Percentiles rank a stretch among this genome's conserved stretches.
These are phyloP conservation scores for Hirsutella minnesotensis DNA, from an alignment of 2,329 filamentous ascomycete genomes.

Conservation along the genomic window DNA sequence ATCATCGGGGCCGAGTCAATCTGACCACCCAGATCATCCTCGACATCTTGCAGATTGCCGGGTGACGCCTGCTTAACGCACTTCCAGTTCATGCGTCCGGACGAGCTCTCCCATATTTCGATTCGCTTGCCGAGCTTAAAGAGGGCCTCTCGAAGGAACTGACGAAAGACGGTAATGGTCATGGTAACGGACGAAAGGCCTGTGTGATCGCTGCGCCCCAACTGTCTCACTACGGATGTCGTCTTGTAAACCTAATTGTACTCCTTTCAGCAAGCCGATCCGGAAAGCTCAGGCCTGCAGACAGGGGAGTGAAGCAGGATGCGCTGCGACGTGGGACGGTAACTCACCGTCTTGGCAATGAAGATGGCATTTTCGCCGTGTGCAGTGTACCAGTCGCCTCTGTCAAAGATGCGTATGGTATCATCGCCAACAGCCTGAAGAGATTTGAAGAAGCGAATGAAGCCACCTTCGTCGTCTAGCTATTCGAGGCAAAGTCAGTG, in stretches of 20 bases:
- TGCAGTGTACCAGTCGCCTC: conserved; percentile 92
- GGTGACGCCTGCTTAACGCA: conserved; percentile 85
- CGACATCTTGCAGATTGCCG: conserved; percentile 91
- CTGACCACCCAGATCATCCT: conserved; percentile 82
- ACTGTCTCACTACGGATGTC: conserved; percentile 82
- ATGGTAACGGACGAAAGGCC: conserved; percentile 88
- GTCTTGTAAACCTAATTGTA: conserved; percentile 79
- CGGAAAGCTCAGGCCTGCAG: too few relatives aligned
- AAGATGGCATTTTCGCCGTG: conserved; percentile 77
- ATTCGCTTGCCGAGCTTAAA: conserved; percentile 84
- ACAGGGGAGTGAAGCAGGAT: too few relatives aligned
- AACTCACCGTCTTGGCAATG: conserved; percentile 62
- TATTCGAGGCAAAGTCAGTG: conserved; percentile 18
- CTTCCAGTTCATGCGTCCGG: conserved; percentile 82
- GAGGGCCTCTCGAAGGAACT: conserved; percentile 87
- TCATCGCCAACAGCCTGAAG: conserved; percentile 59
- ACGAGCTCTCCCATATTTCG: conserved; percentile 74
- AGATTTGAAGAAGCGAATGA: conserved; percentile 93
- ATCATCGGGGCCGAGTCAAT: conserved; percentile 90
- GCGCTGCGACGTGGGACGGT: too few relatives aligned
- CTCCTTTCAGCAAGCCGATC: neutral
- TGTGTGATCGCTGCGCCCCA: conserved; percentile 75
- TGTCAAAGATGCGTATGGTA: conserved; percentile 83
- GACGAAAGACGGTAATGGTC: conserved; percentile 87
- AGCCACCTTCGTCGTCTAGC: conserved; percentile 94